Base-by-base conservation (phyloP, 345 rosid genomes). In the Salix exigua region DNA sequence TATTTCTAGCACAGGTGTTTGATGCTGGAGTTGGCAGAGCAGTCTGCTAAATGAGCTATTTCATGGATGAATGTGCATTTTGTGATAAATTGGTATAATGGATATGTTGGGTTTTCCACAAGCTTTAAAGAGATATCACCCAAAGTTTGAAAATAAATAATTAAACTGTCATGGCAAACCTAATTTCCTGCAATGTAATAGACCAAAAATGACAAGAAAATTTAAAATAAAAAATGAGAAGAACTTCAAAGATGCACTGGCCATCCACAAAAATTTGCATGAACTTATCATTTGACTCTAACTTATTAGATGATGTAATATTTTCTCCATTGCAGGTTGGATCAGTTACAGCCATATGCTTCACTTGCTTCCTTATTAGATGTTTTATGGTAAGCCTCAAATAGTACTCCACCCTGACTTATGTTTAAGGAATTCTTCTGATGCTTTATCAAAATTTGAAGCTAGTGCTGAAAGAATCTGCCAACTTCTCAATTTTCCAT, bases 301-400 rank as follows among this genome's bases (percentile, higher is more conserved):
- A 74, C 42, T 66, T 66, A 61, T 12, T 70, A 44, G 25, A 75
- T 69, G 31, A 80, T 51, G 23, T 63, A 46, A 70, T 76, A 64
- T 81, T 68, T 75, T 69, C 70, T 73, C 40, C 44, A 14, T 75
- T 80, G 83, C 85, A 96, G 99, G 99, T 96, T 79, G 99, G 99
- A 83, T 94, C 92, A 71, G 97, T 96, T 79, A 96, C 98, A 79
- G 99, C 94, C 65, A 92, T 96, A 78, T 96, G 97, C 77, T 96
- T 92, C 87, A 91, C 92, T 44, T 96, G 98, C 90, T 96, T 94
- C 86, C 94, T 96, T 38, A 87, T 96, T 66, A 88, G 98, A 83
- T 94, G 93, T 83, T 83, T 89, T 75, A 93, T 92, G 97, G 99
- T 96, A 85, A 85, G 70, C 63, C 66, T 61, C 68, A 33, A 46